Evolutionary conservation across 345 rosid genomes (phyloP), one percentile per base, ranked within the genome.

Genomic region (Eucalyptus cladocalyx): DNA sequence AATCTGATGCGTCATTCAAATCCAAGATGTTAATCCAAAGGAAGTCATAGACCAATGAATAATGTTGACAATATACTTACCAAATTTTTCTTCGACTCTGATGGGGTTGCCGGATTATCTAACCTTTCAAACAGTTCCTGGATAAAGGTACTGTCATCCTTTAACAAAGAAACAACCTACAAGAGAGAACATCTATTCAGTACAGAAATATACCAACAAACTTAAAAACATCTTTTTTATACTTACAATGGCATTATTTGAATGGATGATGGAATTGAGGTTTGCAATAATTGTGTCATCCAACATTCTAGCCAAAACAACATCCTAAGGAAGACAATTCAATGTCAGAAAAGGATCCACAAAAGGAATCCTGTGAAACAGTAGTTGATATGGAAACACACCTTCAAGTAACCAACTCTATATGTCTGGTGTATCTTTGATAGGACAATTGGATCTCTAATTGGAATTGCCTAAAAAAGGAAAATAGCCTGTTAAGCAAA

Each of bases 361-460:
- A 37, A 76, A 76, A 76, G 47, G 47, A 32, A 87, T 90, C 34
- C 90, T 43, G 86, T 86, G 40, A 72, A 53, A 89, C 91, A 87
- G 87, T 90, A 85, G 85, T 40, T 76, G 8, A 76, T 11, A 76
- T 40, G 17, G 47, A 76, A 76, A 76, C 93, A 90, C 87, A 96
- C 99, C 98, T 97, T 97, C 91, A 97, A 89, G 93, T 95, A 97
- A 90, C 97, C 95, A 94, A 97, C 94, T 95, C 95, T 95, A 86
- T 95, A 96, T 8, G 96, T 94, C 92, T 95, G 98, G 91, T 97
- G 99, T 92, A 97, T 96, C 94, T 95, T 97, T 83, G 99, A 95
- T 69, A 95, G 91, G 91, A 97, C 97, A 88, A 90, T 40, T 40
- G 93, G 91, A 92, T 96, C 95, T 91, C 93, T 94, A 89, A 97